Evolutionary conservation across 202 grass and related monocot species (phyloP), one percentile per base, ranked within the genome.

Genomic region (Carex sylvatica): DNA sequence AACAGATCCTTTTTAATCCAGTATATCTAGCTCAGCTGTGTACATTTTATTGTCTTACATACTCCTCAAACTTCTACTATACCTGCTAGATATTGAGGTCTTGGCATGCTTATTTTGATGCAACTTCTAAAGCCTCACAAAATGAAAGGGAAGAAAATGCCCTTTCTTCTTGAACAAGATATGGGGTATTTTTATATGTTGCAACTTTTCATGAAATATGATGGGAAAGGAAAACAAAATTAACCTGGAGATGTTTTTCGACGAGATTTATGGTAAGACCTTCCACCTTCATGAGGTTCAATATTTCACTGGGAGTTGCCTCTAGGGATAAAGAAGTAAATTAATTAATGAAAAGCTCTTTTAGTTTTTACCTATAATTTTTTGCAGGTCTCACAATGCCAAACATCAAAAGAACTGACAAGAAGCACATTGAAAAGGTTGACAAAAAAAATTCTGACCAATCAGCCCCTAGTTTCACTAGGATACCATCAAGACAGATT

Each of bases 241-340:
- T 71, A 31, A 83, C 81, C 81, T 83, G 81, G 44, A 83, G 54
- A 72, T 83, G 81, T 23, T 30, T 83, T 58, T 74, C 52, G 28
- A 73, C 65, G 14, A 61, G 42, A 35, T 83, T 16, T 74, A 61
- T 14, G 63, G 81, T 74, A 38, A 83, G 69, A 24, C 81, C 66
- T 74, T 69, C 33, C 4, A 74, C 44, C 30, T 61, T 61, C 81
- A 83, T 83, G 24, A 60, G 65, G 13, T 61, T 70, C 54, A 83
- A 72, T 71, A 83, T 65, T 30, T 18, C 47, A 18, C 31, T 74
- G n/a, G 81, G 49, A 83, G 64, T 83, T 36, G 65, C 66, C 54
- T 59, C 81, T 83, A 6, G 28, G 33, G 16, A 55, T 28, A 30
- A 26, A 56, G 1, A 77, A 77, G 53, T 38, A 15, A 78, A 56